Percentiles rank a stretch among this genome's conserved stretches.
Conservation (phyloP, 257 asterid genomes). For the Vinca minor region DNA sequence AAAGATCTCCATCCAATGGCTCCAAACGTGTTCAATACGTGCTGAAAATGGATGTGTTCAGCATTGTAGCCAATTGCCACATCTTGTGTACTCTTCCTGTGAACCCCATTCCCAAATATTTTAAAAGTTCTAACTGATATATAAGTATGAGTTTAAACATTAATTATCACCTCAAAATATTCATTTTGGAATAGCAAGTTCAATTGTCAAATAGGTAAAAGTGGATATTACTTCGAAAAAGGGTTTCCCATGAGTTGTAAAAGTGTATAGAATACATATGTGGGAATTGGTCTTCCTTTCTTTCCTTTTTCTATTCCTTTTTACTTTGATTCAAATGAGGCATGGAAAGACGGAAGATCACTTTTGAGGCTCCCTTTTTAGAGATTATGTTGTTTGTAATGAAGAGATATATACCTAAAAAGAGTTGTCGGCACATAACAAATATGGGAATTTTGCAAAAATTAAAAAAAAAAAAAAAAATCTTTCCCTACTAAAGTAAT, state of each 20-base stretch:
- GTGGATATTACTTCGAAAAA: background rate
- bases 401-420: background rate
- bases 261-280: background rate
- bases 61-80: no score
- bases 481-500: background rate
- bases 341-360: background rate
- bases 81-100: no score
- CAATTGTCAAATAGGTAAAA: no score
- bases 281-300: background rate
- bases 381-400: background rate
- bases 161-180: no score
- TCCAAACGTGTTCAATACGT: no score
- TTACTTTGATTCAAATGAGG: background rate
- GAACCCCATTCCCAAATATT: no score
- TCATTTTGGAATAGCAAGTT: no score
- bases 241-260: background rate
- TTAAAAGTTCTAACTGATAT: no score
- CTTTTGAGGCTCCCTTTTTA: background rate
- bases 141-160: no score
- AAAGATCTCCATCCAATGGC: no score
- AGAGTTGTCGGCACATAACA: slow-evolving; percentile 18
- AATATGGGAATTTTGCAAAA: background rate
- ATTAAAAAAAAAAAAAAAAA: no score
- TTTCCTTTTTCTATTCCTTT: background rate
- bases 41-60: no score